These are phyloP conservation scores for Ephemerocybe angulata DNA, from an alignment of 768 basidiomycete species.

Conservation along the genomic window DNA sequence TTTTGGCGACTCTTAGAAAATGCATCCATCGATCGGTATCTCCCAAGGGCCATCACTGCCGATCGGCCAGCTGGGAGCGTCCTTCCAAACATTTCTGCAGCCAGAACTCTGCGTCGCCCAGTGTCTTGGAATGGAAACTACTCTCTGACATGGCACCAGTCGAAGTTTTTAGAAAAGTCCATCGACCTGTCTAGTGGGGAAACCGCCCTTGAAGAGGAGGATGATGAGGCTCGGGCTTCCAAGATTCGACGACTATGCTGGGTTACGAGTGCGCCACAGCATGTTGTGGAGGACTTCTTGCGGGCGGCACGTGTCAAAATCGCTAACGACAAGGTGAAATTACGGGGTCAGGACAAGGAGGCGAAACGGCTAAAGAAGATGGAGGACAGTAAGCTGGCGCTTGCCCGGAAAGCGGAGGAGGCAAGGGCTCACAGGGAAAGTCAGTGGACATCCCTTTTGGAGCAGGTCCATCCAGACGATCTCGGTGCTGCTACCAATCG, in stretches of 20 bases:
- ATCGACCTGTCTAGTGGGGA: slow-evolving; percentile 37
- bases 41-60: slow-evolving; percentile 16
- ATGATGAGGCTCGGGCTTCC: slow-evolving; percentile 28
- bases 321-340: slow-evolving; percentile 41
- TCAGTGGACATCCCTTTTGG: slow-evolving; percentile 63
- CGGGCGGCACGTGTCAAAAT: slow-evolving; percentile 35
- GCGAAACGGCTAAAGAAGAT: slow-evolving; percentile 33
- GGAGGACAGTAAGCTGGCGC: slow-evolving; percentile 45
- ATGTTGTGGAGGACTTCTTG: slow-evolving; percentile 46
- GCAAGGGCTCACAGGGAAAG: slow-evolving; percentile 54
- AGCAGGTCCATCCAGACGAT: slow-evolving; percentile 49
- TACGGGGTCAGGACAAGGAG: slow-evolving; percentile 31
- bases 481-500: slow-evolving; percentile 47
- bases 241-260: slow-evolving; percentile 47
- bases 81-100: slow-evolving; percentile 27
- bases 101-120: slow-evolving; percentile 52
- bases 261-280: slow-evolving; percentile 53
- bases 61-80: slow-evolving; percentile 14
- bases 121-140: slow-evolving; percentile 62
- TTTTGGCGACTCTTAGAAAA: slow-evolving; percentile 60
- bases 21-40: slow-evolving; percentile 37
- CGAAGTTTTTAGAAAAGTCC: slow-evolving; percentile 55
- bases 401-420: slow-evolving; percentile 65
- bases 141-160: slow-evolving; percentile 64
- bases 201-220: slow-evolving; percentile 49